Percentiles rank a stretch among this genome's conserved stretches.
Conservation (phyloP, 148 eudicot species). For the Beta vulgaris region DNA sequence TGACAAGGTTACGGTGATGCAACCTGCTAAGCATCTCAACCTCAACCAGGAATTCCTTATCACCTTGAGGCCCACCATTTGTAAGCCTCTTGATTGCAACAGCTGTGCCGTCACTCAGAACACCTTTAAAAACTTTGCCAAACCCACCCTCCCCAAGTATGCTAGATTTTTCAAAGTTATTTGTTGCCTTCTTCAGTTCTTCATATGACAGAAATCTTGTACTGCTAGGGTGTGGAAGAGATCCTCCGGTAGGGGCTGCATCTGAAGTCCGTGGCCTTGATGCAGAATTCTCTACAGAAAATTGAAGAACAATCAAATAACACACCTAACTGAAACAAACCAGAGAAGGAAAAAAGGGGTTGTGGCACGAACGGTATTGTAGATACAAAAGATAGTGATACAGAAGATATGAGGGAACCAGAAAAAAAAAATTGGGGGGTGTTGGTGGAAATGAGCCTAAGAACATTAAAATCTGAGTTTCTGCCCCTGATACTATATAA, state of each 20-base stretch:
- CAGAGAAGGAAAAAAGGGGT: neutral
- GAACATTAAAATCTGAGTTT: too few species aligned
- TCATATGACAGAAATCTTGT: constrained; percentile 81
- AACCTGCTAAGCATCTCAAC: constrained; percentile 97
- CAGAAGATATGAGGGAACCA: too few species aligned
- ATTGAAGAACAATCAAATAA: neutral
- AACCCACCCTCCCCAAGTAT: constrained; percentile 97
- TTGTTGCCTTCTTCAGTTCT: constrained; percentile 88
- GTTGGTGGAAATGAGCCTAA: too few species aligned
- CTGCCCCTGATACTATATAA: too few species aligned
- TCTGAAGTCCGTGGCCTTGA: constrained; percentile 55
- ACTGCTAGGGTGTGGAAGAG: constrained; percentile 81
- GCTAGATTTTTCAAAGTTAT: constrained; percentile 72
- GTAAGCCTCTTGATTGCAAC: constrained; percentile 96
- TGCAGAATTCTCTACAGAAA: constrained; percentile 25
- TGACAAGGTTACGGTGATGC: constrained; percentile 96
- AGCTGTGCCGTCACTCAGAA: constrained; percentile 78
- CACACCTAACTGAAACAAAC: neutral
- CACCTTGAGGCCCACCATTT: constrained; percentile 89
- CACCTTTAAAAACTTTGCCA: constrained; percentile 89
- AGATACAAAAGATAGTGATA: neutral
- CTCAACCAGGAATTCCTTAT: constrained; percentile 86
- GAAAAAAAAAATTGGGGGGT: too few species aligned
- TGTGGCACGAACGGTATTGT: neutral
- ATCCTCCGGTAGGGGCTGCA: constrained; percentile 58